Conservation (phyloP, 148 eudicot genomes). For the Rheum nobile region DNA sequence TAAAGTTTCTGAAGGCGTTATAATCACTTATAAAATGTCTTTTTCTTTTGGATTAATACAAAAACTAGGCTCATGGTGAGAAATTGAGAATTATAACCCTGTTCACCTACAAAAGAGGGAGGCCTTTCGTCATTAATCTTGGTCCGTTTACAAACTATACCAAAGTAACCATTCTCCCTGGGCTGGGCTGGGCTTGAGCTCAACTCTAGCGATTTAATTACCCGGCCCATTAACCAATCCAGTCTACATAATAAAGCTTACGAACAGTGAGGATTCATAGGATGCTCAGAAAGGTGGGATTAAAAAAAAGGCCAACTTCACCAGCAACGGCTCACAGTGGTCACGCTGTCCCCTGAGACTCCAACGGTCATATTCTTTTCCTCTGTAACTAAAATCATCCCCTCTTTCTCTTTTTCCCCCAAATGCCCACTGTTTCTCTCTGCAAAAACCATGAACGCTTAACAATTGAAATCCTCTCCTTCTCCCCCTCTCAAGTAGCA, state of each 20-base stretch:
- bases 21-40: no score
- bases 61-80: no score
- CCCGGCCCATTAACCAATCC: not conserved
- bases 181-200: slow-evolving; percentile 44
- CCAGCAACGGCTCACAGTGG: slow-evolving; percentile 21
- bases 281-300: not conserved
- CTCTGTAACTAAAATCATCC: not conserved
- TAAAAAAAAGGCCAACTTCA: not conserved
- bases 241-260: not conserved
- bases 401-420: not conserved
- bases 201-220: not conserved
- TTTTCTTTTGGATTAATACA: no score
- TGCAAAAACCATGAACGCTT: not conserved
- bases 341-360: slow-evolving; percentile 6
- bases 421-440: not conserved
- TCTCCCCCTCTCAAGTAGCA: not conserved
- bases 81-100: no score
- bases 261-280: not conserved
- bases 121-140: no score
- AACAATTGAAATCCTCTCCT: not conserved
- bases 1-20: no score
- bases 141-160: not conserved
- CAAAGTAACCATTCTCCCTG: slow-evolving; percentile 52
- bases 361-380: slow-evolving; percentile 27
- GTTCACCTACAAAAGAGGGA: no score